These are phyloP conservation scores for Asparagopsis taxiformis DNA, from an alignment of 31 red algal species.

Conservation along the genomic window DNA sequence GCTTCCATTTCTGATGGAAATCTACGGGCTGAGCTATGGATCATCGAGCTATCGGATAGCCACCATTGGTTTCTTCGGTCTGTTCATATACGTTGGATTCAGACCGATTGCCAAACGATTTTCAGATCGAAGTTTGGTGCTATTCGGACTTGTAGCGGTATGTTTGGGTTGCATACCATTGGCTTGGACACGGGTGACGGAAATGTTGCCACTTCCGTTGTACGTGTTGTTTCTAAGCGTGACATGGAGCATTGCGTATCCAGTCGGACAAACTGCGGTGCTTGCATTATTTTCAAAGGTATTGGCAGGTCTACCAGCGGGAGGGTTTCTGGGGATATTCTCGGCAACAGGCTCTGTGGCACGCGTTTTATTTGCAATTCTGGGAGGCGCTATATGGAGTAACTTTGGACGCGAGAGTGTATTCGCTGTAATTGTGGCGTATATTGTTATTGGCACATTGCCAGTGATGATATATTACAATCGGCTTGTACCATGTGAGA, in stretches of 20 bases:
- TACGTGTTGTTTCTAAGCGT: constrained; percentile 64
- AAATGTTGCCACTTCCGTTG: constrained; percentile 18
- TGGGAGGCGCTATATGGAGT: constrained; percentile 58
- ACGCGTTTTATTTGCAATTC: constrained; percentile 48
- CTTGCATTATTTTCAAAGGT: constrained; percentile 82
- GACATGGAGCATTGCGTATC: constrained; percentile 77
- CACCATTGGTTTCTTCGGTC: constrained; percentile 72
- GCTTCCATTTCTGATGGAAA: constrained; percentile 76
- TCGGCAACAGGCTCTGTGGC: constrained; percentile 68
- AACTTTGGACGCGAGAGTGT: no score
- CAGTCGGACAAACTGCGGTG: constrained; percentile 85
- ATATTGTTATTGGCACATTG: no score
- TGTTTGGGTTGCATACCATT: constrained; percentile 64
- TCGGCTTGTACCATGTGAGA: no score
- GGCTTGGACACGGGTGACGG: constrained; percentile 2
- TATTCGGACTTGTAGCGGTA: constrained; percentile 51
- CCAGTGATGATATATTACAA: no score
- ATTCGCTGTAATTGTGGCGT: no score
- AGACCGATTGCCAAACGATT: constrained; percentile 64
- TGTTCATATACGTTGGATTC: constrained; percentile 75
- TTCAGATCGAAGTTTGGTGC: constrained; percentile 63
- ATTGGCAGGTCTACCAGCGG: constrained; percentile 33
- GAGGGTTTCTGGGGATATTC: constrained; percentile 81
- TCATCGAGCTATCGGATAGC: constrained; percentile 50
- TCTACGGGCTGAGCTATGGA: constrained; percentile 34